Conservation (phyloP, 2,329 filamentous ascomycete species). For the Calonectria hawksworthii region DNA sequence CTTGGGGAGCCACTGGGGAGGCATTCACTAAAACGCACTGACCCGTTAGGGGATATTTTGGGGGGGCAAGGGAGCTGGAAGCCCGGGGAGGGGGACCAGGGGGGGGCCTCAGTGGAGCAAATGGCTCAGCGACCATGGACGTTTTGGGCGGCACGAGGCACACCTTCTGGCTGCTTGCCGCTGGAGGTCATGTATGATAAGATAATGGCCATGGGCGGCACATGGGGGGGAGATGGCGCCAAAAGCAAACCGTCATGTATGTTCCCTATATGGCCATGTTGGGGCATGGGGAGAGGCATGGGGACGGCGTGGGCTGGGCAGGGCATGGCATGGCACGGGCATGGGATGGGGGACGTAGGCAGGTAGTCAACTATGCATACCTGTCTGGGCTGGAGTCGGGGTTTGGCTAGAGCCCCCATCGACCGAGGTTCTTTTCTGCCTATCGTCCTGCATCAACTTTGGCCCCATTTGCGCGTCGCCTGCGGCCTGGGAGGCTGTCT, state of each 20-base stretch:
- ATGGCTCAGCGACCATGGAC: background rate
- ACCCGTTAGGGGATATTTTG: conserved; percentile 12
- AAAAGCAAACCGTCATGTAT: conserved; percentile 2
- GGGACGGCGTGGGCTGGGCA: background rate
- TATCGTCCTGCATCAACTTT: conserved; percentile 21
- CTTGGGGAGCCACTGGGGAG: conserved; percentile 1
- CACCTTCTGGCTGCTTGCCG: conserved; percentile 7
- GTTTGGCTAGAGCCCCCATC: background rate
- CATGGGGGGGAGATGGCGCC: conserved; percentile 6
- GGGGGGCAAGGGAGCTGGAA: background rate
- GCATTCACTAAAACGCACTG: conserved; percentile 17
- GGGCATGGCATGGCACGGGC: background rate
- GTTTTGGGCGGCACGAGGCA: background rate
- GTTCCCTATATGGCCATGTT: background rate
- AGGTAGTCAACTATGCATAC: background rate
- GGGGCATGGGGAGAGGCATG: background rate
- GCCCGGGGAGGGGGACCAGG: background rate
- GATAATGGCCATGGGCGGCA: background rate
- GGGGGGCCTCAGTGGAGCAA: conserved; percentile 15
- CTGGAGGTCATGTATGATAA: conserved; percentile 4
- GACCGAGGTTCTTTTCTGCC: conserved; percentile 20
- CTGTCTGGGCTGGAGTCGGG: background rate
- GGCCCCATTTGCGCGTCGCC: background rate
- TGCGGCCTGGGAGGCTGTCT: background rate
- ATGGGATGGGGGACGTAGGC: background rate